A percentile compares a stretch with the other conserved stretches of the same genome.
phyloP scores from a whole-genome alignment of 2,329 filamentous ascomycete genomes.

The Thelonectria discophora region DNA sequence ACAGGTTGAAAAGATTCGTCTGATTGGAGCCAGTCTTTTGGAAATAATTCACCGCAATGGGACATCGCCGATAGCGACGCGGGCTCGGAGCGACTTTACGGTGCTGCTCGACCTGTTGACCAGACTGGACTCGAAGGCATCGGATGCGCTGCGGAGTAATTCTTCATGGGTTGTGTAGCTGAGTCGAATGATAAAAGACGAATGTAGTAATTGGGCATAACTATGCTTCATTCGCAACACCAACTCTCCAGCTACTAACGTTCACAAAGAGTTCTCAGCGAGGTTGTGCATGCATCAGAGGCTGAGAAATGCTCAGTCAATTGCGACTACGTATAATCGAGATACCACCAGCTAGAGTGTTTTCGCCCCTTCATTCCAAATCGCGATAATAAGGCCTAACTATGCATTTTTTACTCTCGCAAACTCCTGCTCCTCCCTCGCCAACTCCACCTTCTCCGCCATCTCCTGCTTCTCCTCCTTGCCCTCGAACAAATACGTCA shows the following conservation, averaged over 20 bases:
- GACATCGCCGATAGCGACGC: slow-evolving; percentile 47
- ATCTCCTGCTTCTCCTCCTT: slow-evolving; percentile 30
- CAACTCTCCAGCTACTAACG: not conserved
- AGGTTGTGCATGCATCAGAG: too few relatives aligned
- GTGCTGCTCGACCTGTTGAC: slow-evolving; percentile 53
- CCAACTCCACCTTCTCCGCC: slow-evolving; percentile 29
- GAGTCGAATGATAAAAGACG: not conserved
- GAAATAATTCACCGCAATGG: slow-evolving; percentile 52
- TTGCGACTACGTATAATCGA: too few relatives aligned
- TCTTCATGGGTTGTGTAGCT: slow-evolving; percentile 29
- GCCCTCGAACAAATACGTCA: slow-evolving; percentile 42
- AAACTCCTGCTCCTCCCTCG: slow-evolving; percentile 33
- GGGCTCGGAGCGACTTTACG: slow-evolving; percentile 51
- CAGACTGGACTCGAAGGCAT: slow-evolving; percentile 54
- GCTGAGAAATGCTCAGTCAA: too few relatives aligned
- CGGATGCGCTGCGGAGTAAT: slow-evolving; percentile 49
- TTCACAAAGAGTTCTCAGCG: not conserved
- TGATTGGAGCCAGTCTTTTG: slow-evolving; percentile 50
- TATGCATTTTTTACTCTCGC: slow-evolving; percentile 27
- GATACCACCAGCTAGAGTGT: not conserved
- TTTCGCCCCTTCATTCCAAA: not conserved
- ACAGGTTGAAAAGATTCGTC: slow-evolving; percentile 52
- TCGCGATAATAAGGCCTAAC: not conserved
- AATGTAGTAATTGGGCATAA: too few relatives aligned
- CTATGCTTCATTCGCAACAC: too few relatives aligned